Base-by-base conservation (phyloP, 2,329 filamentous ascomycete species). In the Cordyceps fumosorosea region DNA sequence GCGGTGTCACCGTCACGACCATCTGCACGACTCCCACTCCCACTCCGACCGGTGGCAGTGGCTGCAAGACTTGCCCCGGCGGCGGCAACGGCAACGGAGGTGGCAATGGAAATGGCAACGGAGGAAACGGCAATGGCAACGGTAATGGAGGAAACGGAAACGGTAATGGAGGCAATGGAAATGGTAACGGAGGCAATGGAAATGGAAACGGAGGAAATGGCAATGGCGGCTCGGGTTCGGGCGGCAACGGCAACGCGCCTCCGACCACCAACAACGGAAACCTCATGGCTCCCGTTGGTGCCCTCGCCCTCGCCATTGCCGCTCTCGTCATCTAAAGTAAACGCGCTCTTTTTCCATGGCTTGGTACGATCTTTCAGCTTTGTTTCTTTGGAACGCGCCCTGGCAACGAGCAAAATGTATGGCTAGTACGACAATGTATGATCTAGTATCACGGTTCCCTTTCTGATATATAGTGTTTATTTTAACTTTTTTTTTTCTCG, bases 321-420 rank as follows among this genome's bases (percentile, higher is more conserved):
- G 60, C 53, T 34, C 60, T 62, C 14, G 60, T 62, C 60, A 12
- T 62, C 44, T 62, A 62, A 62, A 42, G 16, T 62, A 62, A 62
- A 42, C 22, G 22, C n/a, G 3, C 24, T 52, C 22, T 52, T 22
- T 44, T 52, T 16, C 32, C 26, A 53, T 60, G 57, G 8, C 57
- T 5, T 5, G 53, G 24, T 47, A 53, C 56, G 40, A 44, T 52
- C 34, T n/a, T 24, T 60, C 37, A 45, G 6, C 37, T 45, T 34
- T 44, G 48, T 53, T 26, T 42, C 22, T 29, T 59, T 26, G 57
- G 37, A 12, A 45, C 34, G 34, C 24, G 57, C n/a, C 37, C 40
- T 22, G n/a, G 4, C 53, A 45, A 60, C 48, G 57, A 53, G 57
- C 37, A 59, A 40, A 60, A 60, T 60, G 48, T 29, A 29, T 29